Conservation (phyloP, 805 yeast genomes). For the Ogataea siamensis region DNA sequence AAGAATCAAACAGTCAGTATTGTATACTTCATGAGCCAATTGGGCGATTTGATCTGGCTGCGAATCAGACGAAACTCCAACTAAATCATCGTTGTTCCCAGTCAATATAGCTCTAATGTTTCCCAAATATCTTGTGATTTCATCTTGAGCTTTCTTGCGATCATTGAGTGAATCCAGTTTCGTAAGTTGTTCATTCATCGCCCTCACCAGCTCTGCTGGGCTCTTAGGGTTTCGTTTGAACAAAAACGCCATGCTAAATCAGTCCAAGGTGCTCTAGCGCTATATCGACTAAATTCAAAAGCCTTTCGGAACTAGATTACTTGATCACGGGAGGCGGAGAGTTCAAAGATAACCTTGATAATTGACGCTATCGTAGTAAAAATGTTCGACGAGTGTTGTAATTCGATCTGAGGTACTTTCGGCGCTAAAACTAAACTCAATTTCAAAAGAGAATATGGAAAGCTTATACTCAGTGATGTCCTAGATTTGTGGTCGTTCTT, state of each 20-base stretch:
- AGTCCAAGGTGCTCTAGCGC: no score
- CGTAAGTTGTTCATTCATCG: conserved; percentile 67
- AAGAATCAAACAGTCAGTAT: conserved; percentile 63
- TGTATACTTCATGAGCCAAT: conserved; percentile 76
- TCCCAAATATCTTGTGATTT: conserved; percentile 58
- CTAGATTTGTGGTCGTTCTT: no score
- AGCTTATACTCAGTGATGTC: no score
- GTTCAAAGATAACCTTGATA: no score
- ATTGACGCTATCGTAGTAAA: no score
- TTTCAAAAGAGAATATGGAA: no score
- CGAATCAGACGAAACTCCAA: conserved; percentile 28
- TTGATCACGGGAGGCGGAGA: no score
- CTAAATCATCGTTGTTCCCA: conserved; percentile 53
- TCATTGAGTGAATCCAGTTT: conserved; percentile 53
- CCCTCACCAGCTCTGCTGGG: conserved; percentile 77
- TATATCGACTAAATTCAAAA: no score
- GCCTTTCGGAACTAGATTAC: no score
- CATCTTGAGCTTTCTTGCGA: conserved; percentile 59
- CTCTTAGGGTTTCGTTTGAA: conserved; percentile 90
- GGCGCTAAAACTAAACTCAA: no score
- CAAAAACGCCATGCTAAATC: conserved; percentile 89
- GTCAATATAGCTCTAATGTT: conserved; percentile 61
- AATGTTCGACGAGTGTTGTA: no score
- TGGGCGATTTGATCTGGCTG: conserved; percentile 73
- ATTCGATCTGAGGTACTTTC: no score